Evolutionary conservation across 2,329 filamentous ascomycete species (phyloP).

Genomic region (Pseudogymnoascus verrucosus): DNA sequence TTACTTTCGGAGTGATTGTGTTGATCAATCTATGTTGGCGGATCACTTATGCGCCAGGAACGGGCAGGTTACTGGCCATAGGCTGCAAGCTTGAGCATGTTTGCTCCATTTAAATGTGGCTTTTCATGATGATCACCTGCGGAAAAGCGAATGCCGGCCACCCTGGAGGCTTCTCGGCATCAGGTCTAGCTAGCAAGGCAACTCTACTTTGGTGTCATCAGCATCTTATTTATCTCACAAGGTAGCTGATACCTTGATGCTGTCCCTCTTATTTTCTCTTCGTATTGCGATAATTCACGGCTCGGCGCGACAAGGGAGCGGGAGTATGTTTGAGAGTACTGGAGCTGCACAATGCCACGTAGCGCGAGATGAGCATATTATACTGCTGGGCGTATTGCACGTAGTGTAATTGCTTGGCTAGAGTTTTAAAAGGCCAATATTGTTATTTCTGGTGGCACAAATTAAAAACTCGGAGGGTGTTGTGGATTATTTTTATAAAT

Average conservation of each 20-base stretch:
- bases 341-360: neutral
- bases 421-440: neutral
- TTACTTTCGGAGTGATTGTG: neutral
- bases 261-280: neutral
- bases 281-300: neutral
- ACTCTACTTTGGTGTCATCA: neutral
- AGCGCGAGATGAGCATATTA: neutral
- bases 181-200: neutral
- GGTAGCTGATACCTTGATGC: neutral
- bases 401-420: neutral
- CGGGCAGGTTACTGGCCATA: neutral
- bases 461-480: neutral
- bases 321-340: neutral
- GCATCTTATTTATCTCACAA: neutral
- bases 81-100: neutral
- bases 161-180: neutral
- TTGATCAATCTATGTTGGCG: neutral
- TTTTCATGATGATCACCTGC: slow-evolving; percentile 1
- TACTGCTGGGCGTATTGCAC: neutral
- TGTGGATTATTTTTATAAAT: neutral
- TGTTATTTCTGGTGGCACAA: neutral
- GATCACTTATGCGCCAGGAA: neutral
- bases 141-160: neutral
- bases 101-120: slow-evolving; percentile 7
- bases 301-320: neutral